Percentiles rank a stretch among this genome's conserved stretches.
phyloP scores from a whole-genome alignment of 1,139 yeast species.

The Hemisphaericaspora xylanilytica region DNA sequence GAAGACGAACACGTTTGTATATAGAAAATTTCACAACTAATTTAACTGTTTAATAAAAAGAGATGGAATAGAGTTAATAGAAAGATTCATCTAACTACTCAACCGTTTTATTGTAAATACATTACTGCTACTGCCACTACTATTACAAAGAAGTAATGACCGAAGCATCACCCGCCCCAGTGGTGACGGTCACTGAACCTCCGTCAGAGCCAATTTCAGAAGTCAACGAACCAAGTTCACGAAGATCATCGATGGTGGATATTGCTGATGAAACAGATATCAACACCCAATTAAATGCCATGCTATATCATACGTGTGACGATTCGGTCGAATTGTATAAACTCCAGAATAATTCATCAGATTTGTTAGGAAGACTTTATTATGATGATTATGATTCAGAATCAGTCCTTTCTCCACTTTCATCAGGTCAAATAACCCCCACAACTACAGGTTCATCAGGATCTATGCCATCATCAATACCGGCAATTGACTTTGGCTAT shows the following conservation, averaged over 20 bases:
- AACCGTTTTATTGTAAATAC: no score
- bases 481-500: neutral
- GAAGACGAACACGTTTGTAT: no score
- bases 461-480: slow-evolving; percentile 1
- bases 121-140: neutral
- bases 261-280: slow-evolving; percentile 28
- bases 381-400: slow-evolving; percentile 46
- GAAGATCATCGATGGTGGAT: slow-evolving; percentile 3
- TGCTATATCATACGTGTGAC: slow-evolving; percentile 39
- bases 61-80: no score
- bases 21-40: no score
- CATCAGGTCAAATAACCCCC: slow-evolving; percentile 21
- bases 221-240: neutral
- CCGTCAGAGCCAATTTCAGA: neutral
- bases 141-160: neutral
- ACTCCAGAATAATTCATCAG: slow-evolving; percentile 40
- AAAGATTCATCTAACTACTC: no score
- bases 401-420: slow-evolving; percentile 22
- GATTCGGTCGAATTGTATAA: slow-evolving; percentile 43
- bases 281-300: slow-evolving; percentile 41
- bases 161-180: neutral
- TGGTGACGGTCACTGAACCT: neutral
- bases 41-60: no score
- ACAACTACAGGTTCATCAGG: slow-evolving; percentile 14
- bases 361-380: slow-evolving; percentile 43